Conservation (phyloP, 2,329 filamentous ascomycete species). For the Colletotrichum sublineola region DNA sequence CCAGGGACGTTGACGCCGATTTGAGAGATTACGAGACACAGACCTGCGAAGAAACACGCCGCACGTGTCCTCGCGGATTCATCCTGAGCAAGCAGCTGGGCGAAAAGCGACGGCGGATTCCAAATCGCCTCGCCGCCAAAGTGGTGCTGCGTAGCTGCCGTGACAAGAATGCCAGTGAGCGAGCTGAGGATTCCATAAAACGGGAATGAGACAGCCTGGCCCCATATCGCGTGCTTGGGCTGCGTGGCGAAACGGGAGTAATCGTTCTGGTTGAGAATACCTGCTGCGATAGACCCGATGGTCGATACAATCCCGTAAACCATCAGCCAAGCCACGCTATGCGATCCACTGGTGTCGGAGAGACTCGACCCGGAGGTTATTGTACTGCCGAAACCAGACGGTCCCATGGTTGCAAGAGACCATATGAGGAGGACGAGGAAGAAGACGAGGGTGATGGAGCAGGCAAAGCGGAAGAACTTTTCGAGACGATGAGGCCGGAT, state of each 20-base stretch:
- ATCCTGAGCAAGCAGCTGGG: constrained; percentile 49
- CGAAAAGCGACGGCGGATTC: constrained; percentile 55
- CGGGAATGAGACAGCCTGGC: constrained; percentile 53
- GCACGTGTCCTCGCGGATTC: constrained; percentile 52
- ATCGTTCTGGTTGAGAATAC: constrained; percentile 56
- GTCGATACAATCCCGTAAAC: constrained; percentile 54
- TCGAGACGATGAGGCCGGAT: constrained; percentile 59
- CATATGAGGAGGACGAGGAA: constrained; percentile 59
- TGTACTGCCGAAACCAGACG: constrained; percentile 54
- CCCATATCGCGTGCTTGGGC: constrained; percentile 52
- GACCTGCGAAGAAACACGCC: constrained; percentile 55
- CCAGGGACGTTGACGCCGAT: constrained; percentile 55
- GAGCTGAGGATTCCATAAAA: constrained; percentile 53
- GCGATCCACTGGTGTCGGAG: constrained; percentile 47
- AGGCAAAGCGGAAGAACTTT: constrained; percentile 57
- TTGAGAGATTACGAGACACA: constrained; percentile 53
- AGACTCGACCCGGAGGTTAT: constrained; percentile 44
- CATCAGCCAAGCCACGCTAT: constrained; percentile 54
- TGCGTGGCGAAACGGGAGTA: constrained; percentile 53
- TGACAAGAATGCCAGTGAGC: constrained; percentile 57
- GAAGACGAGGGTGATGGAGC: constrained; percentile 56
- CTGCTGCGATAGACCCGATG: constrained; percentile 54
- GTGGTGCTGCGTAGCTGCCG: constrained; percentile 54
- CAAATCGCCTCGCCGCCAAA: constrained; percentile 53
- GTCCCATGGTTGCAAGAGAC: constrained; percentile 59